Conservation (phyloP, 495 filamentous ascomycete genomes). For the Platismatia glauca region DNA sequence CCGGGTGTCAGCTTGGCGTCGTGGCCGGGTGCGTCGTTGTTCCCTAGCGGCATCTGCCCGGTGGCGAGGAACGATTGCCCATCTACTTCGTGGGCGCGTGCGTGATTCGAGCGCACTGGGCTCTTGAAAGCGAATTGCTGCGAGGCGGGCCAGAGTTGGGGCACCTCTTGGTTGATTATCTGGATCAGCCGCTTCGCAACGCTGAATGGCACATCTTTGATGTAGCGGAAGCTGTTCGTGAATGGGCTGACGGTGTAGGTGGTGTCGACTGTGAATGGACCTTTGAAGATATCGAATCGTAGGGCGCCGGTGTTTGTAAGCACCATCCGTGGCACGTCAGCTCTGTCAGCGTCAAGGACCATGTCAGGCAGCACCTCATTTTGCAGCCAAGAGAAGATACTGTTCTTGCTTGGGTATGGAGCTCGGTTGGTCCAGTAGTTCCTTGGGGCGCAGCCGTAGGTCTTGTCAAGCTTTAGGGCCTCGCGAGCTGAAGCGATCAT, state of each 20-base stretch:
- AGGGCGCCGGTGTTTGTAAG: conserved; percentile 84
- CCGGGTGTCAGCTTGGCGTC: conserved; percentile 52
- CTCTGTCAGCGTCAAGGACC: conserved; percentile 40
- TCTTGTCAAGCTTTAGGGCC: conserved; percentile 59
- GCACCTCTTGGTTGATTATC: conserved; percentile 63
- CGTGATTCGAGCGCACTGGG: neutral
- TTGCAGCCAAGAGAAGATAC: conserved; percentile 75
- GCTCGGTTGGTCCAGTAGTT: conserved; percentile 72
- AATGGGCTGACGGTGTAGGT: conserved; percentile 85
- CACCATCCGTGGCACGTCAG: conserved; percentile 52
- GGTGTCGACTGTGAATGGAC: conserved; percentile 76
- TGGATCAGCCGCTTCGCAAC: conserved; percentile 60
- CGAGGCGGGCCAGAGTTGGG: conserved; percentile 38
- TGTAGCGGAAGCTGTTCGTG: conserved; percentile 64
- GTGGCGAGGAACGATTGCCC: neutral
- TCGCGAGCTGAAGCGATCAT: conserved; percentile 62
- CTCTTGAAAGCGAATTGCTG: conserved; percentile 1
- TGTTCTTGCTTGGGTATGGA: conserved; percentile 58
- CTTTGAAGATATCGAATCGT: conserved; percentile 92
- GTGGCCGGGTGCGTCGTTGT: conserved; percentile 1
- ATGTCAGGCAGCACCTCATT: conserved; percentile 59
- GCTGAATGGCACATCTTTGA: conserved; percentile 69
- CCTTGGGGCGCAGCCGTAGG: conserved; percentile 74
- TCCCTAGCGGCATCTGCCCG: conserved; percentile 26
- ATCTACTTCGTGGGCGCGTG: neutral